Evolutionary conservation across 2,329 filamentous ascomycete genomes (phyloP), one percentile per base, ranked within the genome.

Genomic region (Aureobasidium vineae): DNA sequence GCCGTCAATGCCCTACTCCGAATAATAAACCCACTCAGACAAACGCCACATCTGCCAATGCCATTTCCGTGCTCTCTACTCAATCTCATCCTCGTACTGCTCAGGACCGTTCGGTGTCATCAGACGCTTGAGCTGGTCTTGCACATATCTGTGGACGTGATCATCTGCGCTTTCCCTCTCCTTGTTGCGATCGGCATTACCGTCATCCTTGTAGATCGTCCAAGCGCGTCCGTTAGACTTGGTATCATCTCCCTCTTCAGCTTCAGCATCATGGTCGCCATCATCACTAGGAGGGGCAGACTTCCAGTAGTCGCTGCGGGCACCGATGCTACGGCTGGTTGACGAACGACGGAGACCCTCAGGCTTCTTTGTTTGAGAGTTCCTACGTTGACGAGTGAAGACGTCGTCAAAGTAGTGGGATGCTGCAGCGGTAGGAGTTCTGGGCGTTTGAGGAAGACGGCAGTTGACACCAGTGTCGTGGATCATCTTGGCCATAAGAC

Each of bases 341-440:
- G 92, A 94, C 5, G 90, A 92, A 66, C 92, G 88, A 43, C 91
- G 88, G 71, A 94, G 82, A 21, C 82, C 80, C 23, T 83, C 84
- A 70, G 73, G 80, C 70, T 79, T 82, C 68, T 77, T 76, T 33
- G 71, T 68, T 16, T 75, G 69, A 4, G 74, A 75, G 11, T 69
- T 70, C 64, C 75, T 73, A 69, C 82, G 72, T 69, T 84, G 79
- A 43, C 88, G 85, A 63, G 84, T 84, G 77, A 96, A 90, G 68
- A 92, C 86, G 74, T 98, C 94, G 73, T 98, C 94, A 75, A 98
- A 98, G 82, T 98, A 98, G 77, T 97, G 93, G 8, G 90, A 85
- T 79, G 96, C 94, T 47, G 89, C 92, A 1, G 87, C 86, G 2
- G 89, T 87, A 1, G 94, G 93, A 3, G 92, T 96, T 59, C 92